These are phyloP conservation scores for Pyrenophora teres DNA, from an alignment of 2,329 filamentous ascomycete species.

Conservation along the genomic window DNA sequence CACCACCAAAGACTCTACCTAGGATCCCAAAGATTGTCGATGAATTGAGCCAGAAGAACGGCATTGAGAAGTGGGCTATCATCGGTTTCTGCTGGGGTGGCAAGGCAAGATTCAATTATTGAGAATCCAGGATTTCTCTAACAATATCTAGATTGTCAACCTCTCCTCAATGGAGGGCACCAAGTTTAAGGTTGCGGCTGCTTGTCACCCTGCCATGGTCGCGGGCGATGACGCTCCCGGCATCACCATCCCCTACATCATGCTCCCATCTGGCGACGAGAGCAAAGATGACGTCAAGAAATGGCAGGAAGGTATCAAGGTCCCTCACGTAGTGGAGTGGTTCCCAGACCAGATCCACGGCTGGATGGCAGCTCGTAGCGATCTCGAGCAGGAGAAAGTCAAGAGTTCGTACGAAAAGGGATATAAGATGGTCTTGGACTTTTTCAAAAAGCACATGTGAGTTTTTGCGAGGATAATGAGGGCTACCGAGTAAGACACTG, in stretches of 20 bases:
- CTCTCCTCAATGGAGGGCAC: constrained; percentile 58
- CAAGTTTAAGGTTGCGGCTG: constrained; percentile 61
- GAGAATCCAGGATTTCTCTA: not conserved
- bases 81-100: constrained; percentile 66
- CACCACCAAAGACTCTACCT: constrained; percentile 61
- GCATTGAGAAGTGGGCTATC: constrained; percentile 63
- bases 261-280: constrained; percentile 64
- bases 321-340: constrained; percentile 54
- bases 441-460: constrained; percentile 60
- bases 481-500: constrained; percentile 13
- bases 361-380: constrained; percentile 52
- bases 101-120: constrained; percentile 46
- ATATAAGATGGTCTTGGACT: constrained; percentile 56
- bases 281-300: constrained; percentile 56
- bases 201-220: constrained; percentile 65
- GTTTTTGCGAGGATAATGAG: constrained; percentile 18
- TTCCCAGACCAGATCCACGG: constrained; percentile 55
- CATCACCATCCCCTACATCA: constrained; percentile 61
- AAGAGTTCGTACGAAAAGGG: constrained; percentile 57
- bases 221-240: constrained; percentile 61
- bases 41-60: constrained; percentile 55
- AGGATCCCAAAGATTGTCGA: constrained; percentile 61
- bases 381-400: constrained; percentile 55
- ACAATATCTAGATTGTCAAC: constrained; percentile 57
- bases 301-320: constrained; percentile 56